Evolutionary conservation across 208 protist genomes (phyloP).

Genomic region (Leishmania gerbilli): DNA sequence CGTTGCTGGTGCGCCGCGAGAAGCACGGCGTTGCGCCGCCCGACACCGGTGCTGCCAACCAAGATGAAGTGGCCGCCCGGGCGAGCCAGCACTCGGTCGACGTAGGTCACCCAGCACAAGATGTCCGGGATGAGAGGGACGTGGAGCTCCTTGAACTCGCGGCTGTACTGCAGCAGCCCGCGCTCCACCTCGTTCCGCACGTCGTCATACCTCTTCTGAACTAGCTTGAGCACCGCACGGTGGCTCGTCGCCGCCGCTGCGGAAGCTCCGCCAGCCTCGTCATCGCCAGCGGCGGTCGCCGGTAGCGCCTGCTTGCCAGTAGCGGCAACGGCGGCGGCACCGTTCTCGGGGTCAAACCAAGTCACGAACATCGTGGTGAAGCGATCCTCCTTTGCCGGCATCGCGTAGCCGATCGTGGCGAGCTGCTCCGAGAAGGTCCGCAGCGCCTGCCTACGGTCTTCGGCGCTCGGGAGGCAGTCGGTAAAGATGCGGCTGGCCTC

Average conservation of each 20-base stretch:
- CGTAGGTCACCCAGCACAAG: constrained; percentile 87
- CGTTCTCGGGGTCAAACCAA: constrained; percentile 56
- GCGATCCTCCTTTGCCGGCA: constrained; percentile 68
- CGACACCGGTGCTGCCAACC: constrained; percentile 92
- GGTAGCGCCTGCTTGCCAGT: background rate
- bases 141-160: constrained; percentile 93
- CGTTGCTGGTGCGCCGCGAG: constrained; percentile 87
- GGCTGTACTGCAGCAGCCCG: constrained; percentile 93
- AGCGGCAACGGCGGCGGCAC: background rate
- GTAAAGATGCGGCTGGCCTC: constrained; percentile 94
- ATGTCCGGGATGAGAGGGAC: constrained; percentile 94
- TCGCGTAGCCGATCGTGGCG: constrained; percentile 81
- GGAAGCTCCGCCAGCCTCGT: background rate
- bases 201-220: constrained; percentile 77
- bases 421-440: constrained; percentile 85
- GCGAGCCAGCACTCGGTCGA: constrained; percentile 89
- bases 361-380: constrained; percentile 88
- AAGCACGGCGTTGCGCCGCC: constrained; percentile 81
- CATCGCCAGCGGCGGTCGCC: background rate
- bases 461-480: constrained; percentile 89
- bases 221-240: constrained; percentile 34
- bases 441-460: constrained; percentile 70
- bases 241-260: background rate
- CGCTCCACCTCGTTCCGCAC: constrained; percentile 76
- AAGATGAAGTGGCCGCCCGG: constrained; percentile 92